These are phyloP conservation scores for Poa pratensis DNA, from an alignment of 176 grass and related monocot genomes.

Conservation along the genomic window DNA sequence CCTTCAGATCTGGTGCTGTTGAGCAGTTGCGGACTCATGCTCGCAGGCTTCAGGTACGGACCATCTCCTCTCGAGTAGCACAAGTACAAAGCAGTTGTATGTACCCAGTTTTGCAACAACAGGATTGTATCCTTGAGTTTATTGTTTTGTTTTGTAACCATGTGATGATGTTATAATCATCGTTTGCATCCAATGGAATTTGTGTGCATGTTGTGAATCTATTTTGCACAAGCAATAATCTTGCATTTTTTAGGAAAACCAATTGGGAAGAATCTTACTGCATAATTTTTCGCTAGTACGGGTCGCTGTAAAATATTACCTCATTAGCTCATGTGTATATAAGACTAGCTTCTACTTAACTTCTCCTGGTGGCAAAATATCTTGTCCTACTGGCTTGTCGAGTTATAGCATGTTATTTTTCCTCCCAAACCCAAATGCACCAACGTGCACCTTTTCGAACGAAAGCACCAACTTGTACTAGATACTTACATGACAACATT, in stretches of 20 bases:
- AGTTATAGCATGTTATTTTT: neutral
- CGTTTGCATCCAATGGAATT: neutral
- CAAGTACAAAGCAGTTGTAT: neutral
- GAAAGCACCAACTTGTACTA: neutral
- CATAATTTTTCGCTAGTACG: neutral
- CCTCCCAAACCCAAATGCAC: neutral
- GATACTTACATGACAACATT: constrained; percentile 25
- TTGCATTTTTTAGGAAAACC: neutral
- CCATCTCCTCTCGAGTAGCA: constrained; percentile 22
- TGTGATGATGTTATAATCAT: neutral
- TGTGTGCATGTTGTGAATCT: neutral
- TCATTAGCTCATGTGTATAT: neutral
- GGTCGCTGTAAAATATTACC: neutral
- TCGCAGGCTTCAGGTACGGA: constrained; percentile 70
- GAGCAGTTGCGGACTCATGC: constrained; percentile 87
- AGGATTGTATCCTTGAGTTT: neutral
- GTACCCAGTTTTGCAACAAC: neutral
- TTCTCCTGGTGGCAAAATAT: neutral
- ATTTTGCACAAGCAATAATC: neutral
- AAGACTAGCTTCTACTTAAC: neutral
- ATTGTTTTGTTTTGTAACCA: constrained; percentile 11
- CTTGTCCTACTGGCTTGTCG: neutral
- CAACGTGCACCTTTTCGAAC: neutral
- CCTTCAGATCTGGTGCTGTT: constrained; percentile 96
- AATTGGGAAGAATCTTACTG: neutral